Evolutionary conservation across 257 asterid species (phyloP), one percentile per base, ranked within the genome.

Genomic region (Gynochthodes officinalis): DNA sequence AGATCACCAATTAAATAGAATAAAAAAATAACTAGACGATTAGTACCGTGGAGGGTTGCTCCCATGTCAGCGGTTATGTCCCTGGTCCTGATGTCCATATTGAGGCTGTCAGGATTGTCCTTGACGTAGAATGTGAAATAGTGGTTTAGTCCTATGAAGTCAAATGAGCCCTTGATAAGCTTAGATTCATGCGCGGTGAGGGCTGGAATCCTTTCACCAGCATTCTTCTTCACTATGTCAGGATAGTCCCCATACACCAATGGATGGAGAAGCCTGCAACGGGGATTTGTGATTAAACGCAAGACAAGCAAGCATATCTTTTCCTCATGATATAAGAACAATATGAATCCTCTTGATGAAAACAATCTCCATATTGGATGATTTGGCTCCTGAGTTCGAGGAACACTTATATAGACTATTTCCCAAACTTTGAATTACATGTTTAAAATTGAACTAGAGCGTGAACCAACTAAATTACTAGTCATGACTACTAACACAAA

Each of bases 201-300:
- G 5, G 10, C 57, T 4, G 58, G 71, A 8, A 66, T 18, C 54
- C 71, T 44, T 30, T 4, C 32, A 9, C 71, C 58, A 10, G 21
- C 71, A 15, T 15, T 66, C 71, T 66, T 66, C 27, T 28, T 44
- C 6, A 27, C 7, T 44, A 50, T 66, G 27, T 66, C 71, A 11
- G 71, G 71, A 44, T 66, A 66, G 57, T 66, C 58, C 21, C 71
- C 71, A 44, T 10, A 66, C 53, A 44, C 54, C 58, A 66, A 44
- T 30, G 71, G 71, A 32, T 44, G 53, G 23, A 44, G 40, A 66
- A 66, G 27, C 70, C 70, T 65, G 70, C 18, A 25, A 2, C 0
- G 32, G 23, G 23, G 13, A 25, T 25, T 55, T 4, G 7, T 25
- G 23, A 10, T 7, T 4, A 18, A 8, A 25, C 28, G 0, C 30